phyloP scores from a whole-genome alignment of 2,329 filamentous ascomycete genomes.

The Thermochaetoides dissita region DNA sequence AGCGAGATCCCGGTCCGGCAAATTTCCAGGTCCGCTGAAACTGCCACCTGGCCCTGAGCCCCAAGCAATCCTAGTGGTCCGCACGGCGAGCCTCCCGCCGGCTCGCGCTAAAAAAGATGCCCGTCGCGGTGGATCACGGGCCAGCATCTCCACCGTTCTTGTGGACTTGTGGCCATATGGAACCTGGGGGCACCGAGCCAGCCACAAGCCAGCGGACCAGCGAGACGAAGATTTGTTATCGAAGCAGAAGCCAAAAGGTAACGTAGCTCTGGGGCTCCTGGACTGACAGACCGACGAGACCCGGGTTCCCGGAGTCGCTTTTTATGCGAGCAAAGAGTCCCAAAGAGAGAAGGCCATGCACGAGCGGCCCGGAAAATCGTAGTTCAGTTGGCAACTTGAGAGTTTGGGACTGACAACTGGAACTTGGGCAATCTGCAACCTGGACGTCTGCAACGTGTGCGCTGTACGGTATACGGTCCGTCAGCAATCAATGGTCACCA shows the following conservation, averaged over 20 bases:
- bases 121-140: conserved; percentile 3
- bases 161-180: conserved; percentile 16
- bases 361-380: conserved; percentile 1
- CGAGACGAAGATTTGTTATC: conserved; percentile 3
- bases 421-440: too few species aligned
- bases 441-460: too few species aligned
- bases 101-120: conserved; percentile 6
- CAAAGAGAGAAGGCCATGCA: conserved; percentile 5
- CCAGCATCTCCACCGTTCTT: conserved; percentile 9
- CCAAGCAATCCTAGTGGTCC: conserved; percentile 11
- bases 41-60: conserved; percentile 4
- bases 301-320: too few species aligned
- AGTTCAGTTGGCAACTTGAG: too few species aligned
- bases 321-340: not conserved
- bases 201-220: too few species aligned
- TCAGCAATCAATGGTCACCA: conserved; percentile 2
- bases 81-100: conserved; percentile 2
- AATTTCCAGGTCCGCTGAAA: conserved; percentile 11
- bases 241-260: conserved; percentile 6
- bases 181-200: conserved; percentile 9
- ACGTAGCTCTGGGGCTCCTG: conserved; percentile 9
- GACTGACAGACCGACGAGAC: too few species aligned
- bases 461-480: too few species aligned
- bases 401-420: too few species aligned
- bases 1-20: conserved; percentile 12